phyloP scores from a whole-genome alignment of 1,284 basidiomycete genomes.

The Puccinia horiana region DNA sequence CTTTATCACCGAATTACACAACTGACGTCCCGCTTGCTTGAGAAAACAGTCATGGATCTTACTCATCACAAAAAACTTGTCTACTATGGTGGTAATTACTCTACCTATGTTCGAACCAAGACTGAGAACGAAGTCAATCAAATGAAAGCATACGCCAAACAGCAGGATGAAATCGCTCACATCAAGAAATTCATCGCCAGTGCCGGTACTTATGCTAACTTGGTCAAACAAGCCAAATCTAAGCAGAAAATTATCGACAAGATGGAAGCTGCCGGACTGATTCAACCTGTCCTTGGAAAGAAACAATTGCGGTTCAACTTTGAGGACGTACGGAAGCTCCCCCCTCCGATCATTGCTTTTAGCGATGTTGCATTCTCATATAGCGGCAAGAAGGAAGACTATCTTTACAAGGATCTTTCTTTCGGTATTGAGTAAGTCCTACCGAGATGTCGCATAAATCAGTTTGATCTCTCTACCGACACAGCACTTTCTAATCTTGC shows the following conservation, averaged over 20 bases:
- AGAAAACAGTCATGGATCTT: constrained; percentile 86
- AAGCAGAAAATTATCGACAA: constrained; percentile 99
- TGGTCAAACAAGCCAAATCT: constrained; percentile 97
- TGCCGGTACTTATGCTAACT: constrained; percentile 97
- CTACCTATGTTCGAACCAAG: constrained; percentile 93
- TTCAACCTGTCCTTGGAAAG: constrained; percentile 80
- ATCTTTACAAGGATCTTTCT: constrained; percentile 80
- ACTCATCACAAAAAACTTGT: constrained; percentile 81
- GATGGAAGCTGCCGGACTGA: constrained; percentile 98
- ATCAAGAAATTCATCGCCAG: constrained; percentile 98
- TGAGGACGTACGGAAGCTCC: constrained; percentile 88
- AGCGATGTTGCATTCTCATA: constrained; percentile 92
- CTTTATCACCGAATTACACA: neutral
- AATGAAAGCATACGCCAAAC: constrained; percentile 97
- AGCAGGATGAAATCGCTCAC: constrained; percentile 96
- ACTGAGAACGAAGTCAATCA: constrained; percentile 97
- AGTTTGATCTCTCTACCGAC: neutral
- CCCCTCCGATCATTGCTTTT: constrained; percentile 96
- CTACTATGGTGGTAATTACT: constrained; percentile 96
- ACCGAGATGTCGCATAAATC: constrained; percentile 3
- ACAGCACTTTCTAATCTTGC: neutral
- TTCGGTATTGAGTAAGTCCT: constrained; percentile 82
- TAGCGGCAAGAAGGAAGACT: constrained; percentile 82
- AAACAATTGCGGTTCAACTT: constrained; percentile 88
- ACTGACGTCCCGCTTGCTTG: constrained; percentile 69